Base-by-base conservation (phyloP, 805 yeast genomes). In the Wickerhamia fluorescens region DNA sequence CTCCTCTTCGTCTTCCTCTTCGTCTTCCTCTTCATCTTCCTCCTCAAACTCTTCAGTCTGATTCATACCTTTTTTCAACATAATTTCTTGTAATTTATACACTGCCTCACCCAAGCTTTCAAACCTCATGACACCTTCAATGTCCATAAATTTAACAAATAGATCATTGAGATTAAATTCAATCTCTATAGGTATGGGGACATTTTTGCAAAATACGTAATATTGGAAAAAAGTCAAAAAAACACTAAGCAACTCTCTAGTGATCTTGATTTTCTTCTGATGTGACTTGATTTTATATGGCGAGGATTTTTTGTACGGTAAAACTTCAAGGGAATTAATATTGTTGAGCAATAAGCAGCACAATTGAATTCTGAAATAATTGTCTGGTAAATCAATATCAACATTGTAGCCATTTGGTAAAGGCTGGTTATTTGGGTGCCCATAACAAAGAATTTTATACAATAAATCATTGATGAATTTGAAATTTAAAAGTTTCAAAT, bases 351-450 rank as follows among this genome's bases (percentile, higher is more conserved):
- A 29, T 14, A 43, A 31, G 25, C 66, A 57, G 26, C 56, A 49
- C 45, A 87, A 53, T 22, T 74, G 75, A 20, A 85, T 58, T 33
- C 95, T 65, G 52, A 85, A 84, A 45, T 77, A 83, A 42, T 83
- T 77, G 41, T 75, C 70, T 0, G 78, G 76, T 8, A 56, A 56
- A 53, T 87, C 96, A n/a, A 68, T 29, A 11, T 56, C 68, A 17
- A 64, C 57, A 3, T 46, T 23, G 14, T 56, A 60, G 5, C 68
- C 66, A 7, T 45, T 52, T 2, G 94, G 88, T n/a, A 53, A 42
- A 3, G 67, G 68, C 28, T 67, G 67, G 30, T 73, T 73, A 33
- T 65, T 60, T 0, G 69, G 67, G 57, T 83, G 78, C 0, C 94
- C 95, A 49, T 58, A 71, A 23, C 78, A 71, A 3, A 84, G 34